Evolutionary conservation across 371 early-diverging fungal species (phyloP), one percentile per base, ranked within the genome.

Genomic region (Mortierella polycephala): DNA sequence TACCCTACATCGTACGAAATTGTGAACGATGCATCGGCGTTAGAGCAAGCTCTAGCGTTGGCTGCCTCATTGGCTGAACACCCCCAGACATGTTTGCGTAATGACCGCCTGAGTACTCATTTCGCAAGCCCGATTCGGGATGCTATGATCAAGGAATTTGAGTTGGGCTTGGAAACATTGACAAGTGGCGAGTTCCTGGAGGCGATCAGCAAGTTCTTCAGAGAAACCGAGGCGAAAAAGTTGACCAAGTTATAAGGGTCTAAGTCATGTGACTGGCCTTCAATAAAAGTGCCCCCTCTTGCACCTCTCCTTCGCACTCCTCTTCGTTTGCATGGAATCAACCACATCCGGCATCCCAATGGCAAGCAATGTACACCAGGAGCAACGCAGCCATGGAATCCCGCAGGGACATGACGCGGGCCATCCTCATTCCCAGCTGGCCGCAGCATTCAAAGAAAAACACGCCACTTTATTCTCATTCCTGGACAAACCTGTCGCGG

Each of bases 1-100:
- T 65, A 61, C 49, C 75, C 75, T 16, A 49, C 69, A 40, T 75
- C 74, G 39, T 64, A 74, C 56, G 69, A 75, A 64, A 30, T 56
- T 7, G 67, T 73, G 20, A 71, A 53, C 46, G 41, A 58, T 10
- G 61, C 56, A 0, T 72, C 77, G 0, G 81, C 85, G 1, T 54
- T 83, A 52, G 72, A 75, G 12, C 81, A 76, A 46, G 82, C 85
- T 0, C 58, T 82, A n/a, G 62, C 69, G 5, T 45, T 84, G 37
- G 83, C 82, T 0, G 46, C 54, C 5, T 7, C 60, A 18, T 51
- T 84, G n/a, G 71, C 76, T 11, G 42, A 72, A 6, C 85, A 84
- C 46, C 85, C 85, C 5, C 85, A 84, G 60, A 53, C 56, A 11
- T 84, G 85, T 49, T 81, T 84, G 83, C 71, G 85, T 8, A 75